Conservation (phyloP, 352 stramenopile species). For the Phytophthora melonis region DNA sequence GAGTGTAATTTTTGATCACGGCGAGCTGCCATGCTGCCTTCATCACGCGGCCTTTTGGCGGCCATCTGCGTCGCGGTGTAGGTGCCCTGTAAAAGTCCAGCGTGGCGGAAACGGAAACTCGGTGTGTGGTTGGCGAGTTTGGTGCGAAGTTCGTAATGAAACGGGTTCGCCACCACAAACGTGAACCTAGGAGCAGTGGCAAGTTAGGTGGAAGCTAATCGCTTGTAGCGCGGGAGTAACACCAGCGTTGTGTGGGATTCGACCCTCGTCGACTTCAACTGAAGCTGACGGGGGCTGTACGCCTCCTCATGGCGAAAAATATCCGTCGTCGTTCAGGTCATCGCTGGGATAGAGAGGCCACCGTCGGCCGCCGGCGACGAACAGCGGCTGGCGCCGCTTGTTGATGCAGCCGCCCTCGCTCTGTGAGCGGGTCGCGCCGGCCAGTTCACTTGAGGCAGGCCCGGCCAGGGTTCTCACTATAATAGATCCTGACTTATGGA, state of each 20-base stretch:
- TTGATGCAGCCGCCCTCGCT: slow-evolving; percentile 22
- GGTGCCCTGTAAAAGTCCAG: slow-evolving; percentile 1
- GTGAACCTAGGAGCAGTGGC: not conserved
- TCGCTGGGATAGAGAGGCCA: slow-evolving; percentile 29
- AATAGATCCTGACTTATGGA: not conserved
- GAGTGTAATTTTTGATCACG: slow-evolving; percentile 29
- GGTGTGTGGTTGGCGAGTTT: slow-evolving; percentile 1
- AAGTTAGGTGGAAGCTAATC: not conserved
- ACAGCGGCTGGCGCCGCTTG: slow-evolving; percentile 23
- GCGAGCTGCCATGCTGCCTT: not conserved
- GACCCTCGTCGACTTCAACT: not conserved
- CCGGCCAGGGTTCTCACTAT: not conserved
- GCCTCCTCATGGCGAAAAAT: slow-evolving; percentile 16
- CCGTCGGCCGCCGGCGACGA: not conserved
- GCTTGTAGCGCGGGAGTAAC: not conserved
- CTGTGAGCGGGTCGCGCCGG: slow-evolving; percentile 7
- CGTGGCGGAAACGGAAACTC: not conserved
- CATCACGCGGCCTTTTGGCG: not conserved
- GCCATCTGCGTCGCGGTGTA: slow-evolving; percentile 7
- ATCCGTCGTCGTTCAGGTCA: slow-evolving; percentile 19
- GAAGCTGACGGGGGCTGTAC: not conserved
- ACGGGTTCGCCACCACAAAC: slow-evolving; percentile 9
- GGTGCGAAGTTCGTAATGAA: not conserved
- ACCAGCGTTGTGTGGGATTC: not conserved
- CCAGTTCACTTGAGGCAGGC: not conserved